Percentiles rank a stretch among this genome's conserved stretches.
Conservation (phyloP, 2,329 filamentous ascomycete genomes). For the Septoria petroselini region DNA sequence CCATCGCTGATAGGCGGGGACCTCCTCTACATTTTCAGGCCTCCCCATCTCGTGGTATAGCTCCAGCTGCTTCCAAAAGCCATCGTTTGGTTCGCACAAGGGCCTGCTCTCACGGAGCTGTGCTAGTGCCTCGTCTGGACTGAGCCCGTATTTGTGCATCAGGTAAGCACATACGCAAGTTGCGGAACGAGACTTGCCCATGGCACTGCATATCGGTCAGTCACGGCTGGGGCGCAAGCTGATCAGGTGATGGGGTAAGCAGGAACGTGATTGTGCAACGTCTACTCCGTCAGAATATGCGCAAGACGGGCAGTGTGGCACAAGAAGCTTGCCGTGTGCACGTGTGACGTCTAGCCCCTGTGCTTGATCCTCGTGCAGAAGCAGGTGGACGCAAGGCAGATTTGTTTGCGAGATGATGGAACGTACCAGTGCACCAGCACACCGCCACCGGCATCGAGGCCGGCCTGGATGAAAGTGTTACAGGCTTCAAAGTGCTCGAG, state of each 20-base stretch:
- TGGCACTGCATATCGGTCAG: slow-evolving; percentile 58
- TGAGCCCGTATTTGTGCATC: slow-evolving; percentile 56
- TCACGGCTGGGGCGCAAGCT: background rate
- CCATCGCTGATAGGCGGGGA: slow-evolving; percentile 79
- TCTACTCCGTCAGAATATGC: background rate
- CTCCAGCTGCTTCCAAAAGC: slow-evolving; percentile 85
- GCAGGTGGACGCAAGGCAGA: no score
- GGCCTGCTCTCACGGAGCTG: slow-evolving; percentile 68
- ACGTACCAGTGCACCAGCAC: slow-evolving; percentile 71
- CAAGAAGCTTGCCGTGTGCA: background rate
- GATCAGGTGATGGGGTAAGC: no score
- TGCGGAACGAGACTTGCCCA: slow-evolving; percentile 92
- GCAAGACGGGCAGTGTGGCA: background rate
- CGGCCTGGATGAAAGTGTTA: slow-evolving; percentile 79
- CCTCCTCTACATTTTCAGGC: slow-evolving; percentile 63
- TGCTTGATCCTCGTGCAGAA: slow-evolving; percentile 51
- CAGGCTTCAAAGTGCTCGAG: slow-evolving; percentile 74
- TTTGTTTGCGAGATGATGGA: no score
- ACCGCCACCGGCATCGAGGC: slow-evolving; percentile 59
- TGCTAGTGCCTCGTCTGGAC: slow-evolving; percentile 63
- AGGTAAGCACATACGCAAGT: slow-evolving; percentile 81
- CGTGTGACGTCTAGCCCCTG: slow-evolving; percentile 3
- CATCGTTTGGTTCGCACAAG: slow-evolving; percentile 82
- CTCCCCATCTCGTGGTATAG: slow-evolving; percentile 87
- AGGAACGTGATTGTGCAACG: background rate